These are phyloP conservation scores for Colletotrichum tropicale DNA, from an alignment of 2,329 filamentous ascomycete genomes.

Conservation along the genomic window DNA sequence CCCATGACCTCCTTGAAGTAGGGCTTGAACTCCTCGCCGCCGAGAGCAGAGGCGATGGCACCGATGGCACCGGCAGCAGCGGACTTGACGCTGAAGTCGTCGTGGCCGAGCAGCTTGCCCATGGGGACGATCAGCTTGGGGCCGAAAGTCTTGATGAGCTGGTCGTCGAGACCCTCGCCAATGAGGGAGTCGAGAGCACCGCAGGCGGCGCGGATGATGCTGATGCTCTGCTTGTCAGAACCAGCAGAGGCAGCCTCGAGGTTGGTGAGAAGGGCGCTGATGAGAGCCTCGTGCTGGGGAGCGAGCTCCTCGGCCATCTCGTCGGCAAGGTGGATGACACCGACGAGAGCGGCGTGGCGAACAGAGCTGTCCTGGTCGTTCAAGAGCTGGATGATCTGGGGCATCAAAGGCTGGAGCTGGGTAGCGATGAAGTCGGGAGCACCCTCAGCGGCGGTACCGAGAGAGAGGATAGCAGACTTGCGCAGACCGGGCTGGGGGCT, in stretches of 20 bases:
- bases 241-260: constrained; percentile 79
- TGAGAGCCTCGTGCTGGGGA: constrained; percentile 82
- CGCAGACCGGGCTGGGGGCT: constrained; percentile 78
- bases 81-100: constrained; percentile 88
- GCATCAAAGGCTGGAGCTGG: constrained; percentile 85
- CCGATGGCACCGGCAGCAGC: constrained; percentile 88
- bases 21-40: constrained; percentile 83
- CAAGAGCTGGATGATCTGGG: constrained; percentile 81
- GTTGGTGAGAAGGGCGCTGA: constrained; percentile 86
- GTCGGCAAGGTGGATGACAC: constrained; percentile 88
- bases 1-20: constrained; percentile 93
- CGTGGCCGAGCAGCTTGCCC: constrained; percentile 81
- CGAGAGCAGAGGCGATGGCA: constrained; percentile 85
- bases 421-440: constrained; percentile 97
- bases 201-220: constrained; percentile 89
- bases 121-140: constrained; percentile 84
- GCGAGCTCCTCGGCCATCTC: constrained; percentile 91
- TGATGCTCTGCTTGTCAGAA: constrained; percentile 75
- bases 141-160: constrained; percentile 82
- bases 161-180: constrained; percentile 81
- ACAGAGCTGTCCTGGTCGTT: constrained; percentile 85
- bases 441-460: constrained; percentile 94
- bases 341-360: constrained; percentile 84
- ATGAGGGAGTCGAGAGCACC: constrained; percentile 91
- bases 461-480: constrained; percentile 87